These are phyloP conservation scores for Pichia sp. DNA, from an alignment of 1,139 yeast species.

Conservation along the genomic window DNA sequence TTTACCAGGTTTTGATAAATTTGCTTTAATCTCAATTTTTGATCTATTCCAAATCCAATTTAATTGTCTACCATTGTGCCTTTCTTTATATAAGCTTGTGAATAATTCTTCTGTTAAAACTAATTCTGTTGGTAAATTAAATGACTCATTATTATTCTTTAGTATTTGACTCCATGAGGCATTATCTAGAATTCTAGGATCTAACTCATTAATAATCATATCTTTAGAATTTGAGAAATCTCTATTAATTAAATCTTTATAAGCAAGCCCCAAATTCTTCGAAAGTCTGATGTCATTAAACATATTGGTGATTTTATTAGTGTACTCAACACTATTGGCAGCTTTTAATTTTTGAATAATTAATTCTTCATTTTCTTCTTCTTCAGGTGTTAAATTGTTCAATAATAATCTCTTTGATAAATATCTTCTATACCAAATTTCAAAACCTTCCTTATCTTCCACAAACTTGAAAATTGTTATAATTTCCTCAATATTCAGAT, in stretches of 20 bases:
- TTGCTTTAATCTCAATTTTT: slow-evolving; percentile 89
- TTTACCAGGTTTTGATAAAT: slow-evolving; percentile 72
- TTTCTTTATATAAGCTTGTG: slow-evolving; percentile 59
- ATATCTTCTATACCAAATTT: slow-evolving; percentile 82
- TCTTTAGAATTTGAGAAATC: slow-evolving; percentile 26
- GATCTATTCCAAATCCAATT: slow-evolving; percentile 97
- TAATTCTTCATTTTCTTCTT: slow-evolving; percentile 70
- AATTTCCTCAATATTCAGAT: slow-evolving; percentile 76
- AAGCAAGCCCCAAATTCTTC: slow-evolving; percentile 63
- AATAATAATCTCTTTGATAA: slow-evolving; percentile 85
- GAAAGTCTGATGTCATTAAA: slow-evolving; percentile 90
- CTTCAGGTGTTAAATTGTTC: slow-evolving; percentile 75
- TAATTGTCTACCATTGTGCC: slow-evolving; percentile 82
- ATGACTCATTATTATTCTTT: slow-evolving; percentile 31
- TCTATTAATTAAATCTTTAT: slow-evolving; percentile 45
- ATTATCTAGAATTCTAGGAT: slow-evolving; percentile 28
- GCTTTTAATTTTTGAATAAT: slow-evolving; percentile 83
- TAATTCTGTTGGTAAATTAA: slow-evolving; percentile 59
- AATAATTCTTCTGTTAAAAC: slow-evolving; percentile 60
- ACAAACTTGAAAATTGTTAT: slow-evolving; percentile 84
- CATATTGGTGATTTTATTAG: slow-evolving; percentile 93
- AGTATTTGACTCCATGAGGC: slow-evolving; percentile 28
- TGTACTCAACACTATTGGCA: slow-evolving; percentile 87
- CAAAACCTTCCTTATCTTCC: slow-evolving; percentile 93
- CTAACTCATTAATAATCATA: slow-evolving; percentile 26